Conservation (phyloP, 2,329 filamentous ascomycete species). For the Calonectria fujianensis region DNA sequence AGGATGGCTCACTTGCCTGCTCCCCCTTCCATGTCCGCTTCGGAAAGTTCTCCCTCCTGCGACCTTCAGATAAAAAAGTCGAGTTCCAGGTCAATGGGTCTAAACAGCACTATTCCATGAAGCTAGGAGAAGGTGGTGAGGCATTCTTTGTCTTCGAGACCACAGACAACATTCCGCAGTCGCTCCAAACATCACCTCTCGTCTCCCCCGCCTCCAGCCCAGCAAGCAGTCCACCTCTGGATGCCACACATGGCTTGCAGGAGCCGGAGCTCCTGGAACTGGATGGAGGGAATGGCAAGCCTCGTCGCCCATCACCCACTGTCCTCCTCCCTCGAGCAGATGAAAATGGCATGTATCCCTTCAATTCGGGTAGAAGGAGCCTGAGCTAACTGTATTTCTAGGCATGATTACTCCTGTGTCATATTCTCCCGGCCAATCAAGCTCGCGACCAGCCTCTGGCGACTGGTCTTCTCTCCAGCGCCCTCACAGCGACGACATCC, state of each 20-base stretch:
- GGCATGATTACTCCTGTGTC: constrained; percentile 72
- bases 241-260: constrained; percentile 68
- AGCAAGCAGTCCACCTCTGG: constrained; percentile 85
- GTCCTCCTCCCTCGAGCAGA: constrained; percentile 60
- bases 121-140: constrained; percentile 96
- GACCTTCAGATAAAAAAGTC: constrained; percentile 98
- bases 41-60: constrained; percentile 96
- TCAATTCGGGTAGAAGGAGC: too few relatives aligned
- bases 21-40: constrained; percentile 99
- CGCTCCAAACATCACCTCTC: constrained; percentile 94
- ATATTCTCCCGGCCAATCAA: constrained; percentile 70
- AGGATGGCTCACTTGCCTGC: constrained; percentile 91
- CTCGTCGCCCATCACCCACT: constrained; percentile 67
- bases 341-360: constrained; percentile 57
- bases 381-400: constrained; percentile 38
- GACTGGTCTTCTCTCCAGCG: constrained; percentile 70
- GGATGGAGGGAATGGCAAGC: constrained; percentile 64
- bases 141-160: constrained; percentile 99
- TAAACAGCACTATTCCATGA: constrained; percentile 98
- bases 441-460: constrained; percentile 67
- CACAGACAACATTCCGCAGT: constrained; percentile 91
- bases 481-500: constrained; percentile 74
- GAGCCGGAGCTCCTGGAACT: constrained; percentile 84
- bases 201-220: constrained; percentile 94
- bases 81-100: constrained; percentile 96